Conservation (phyloP, 2,329 filamentous ascomycete species). For the Sarocladium kiliense region DNA sequence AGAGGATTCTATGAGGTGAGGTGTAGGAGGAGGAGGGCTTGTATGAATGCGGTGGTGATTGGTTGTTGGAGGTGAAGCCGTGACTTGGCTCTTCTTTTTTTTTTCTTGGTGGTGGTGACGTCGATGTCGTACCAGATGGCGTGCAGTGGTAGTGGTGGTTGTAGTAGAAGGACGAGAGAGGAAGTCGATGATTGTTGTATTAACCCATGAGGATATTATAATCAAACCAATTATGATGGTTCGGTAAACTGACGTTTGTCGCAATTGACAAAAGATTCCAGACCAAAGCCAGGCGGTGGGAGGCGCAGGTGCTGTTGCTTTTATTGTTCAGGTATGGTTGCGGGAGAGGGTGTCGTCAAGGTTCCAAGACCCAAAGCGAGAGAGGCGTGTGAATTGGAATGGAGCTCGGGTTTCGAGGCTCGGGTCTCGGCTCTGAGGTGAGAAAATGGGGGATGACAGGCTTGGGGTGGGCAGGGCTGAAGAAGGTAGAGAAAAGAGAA, state of each 20-base stretch:
- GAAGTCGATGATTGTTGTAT: not conserved
- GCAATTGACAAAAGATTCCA: not conserved
- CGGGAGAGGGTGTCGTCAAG: not conserved
- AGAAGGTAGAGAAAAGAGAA: no score
- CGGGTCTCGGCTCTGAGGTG: slow-evolving; percentile 1
- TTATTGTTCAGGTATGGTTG: not conserved
- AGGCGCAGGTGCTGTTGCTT: not conserved
- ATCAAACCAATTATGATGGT: not conserved
- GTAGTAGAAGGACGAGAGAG: slow-evolving; percentile 22
- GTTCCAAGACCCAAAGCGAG: not conserved
- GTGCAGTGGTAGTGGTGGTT: not conserved
- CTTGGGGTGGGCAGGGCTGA: no score
- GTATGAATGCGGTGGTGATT: not conserved
- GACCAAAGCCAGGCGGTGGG: not conserved
- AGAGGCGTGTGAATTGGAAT: not conserved
- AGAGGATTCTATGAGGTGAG: no score
- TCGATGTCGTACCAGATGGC: not conserved
- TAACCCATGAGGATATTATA: not conserved
- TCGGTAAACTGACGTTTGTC: not conserved
- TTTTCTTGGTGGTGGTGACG: not conserved
- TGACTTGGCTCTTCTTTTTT: not conserved
- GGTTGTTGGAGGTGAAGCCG: not conserved
- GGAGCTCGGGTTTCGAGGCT: not conserved
- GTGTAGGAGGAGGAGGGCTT: no score
- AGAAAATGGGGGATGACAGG: not conserved